Evolutionary conservation across 2,329 filamentous ascomycete species (phyloP).

Genomic region (Fusarium sp.): DNA sequence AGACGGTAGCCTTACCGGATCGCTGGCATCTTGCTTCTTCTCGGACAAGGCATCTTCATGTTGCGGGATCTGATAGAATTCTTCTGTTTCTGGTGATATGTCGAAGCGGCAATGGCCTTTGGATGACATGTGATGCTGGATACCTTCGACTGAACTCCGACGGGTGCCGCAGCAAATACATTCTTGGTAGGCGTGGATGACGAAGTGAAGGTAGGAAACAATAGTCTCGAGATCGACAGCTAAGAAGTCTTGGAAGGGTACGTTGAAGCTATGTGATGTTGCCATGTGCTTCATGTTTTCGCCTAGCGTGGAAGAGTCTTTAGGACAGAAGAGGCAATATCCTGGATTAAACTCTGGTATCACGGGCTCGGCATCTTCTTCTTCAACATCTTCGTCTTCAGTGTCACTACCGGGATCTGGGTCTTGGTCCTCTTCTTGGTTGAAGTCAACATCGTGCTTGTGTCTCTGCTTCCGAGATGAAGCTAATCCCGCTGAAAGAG

Average conservation of each 20-base stretch:
- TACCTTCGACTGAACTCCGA: conserved; percentile 55
- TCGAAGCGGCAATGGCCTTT: conserved; percentile 62
- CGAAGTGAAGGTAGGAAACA: conserved; percentile 59
- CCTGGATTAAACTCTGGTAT: background rate
- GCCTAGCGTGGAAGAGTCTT: conserved; percentile 4
- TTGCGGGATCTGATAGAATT: conserved; percentile 45
- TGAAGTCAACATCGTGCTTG: background rate
- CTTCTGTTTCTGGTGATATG: conserved; percentile 52
- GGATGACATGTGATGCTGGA: conserved; percentile 63
- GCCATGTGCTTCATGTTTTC: conserved; percentile 61
- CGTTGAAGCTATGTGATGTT: conserved; percentile 57
- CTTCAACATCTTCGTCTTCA: background rate
- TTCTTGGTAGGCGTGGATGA: conserved; percentile 62
- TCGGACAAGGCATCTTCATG: background rate
- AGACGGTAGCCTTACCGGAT: background rate
- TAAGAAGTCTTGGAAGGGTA: conserved; percentile 55
- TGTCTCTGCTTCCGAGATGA: background rate
- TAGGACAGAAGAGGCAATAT: background rate
- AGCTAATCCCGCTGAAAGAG: accelerated
- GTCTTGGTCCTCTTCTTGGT: background rate
- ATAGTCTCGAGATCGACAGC: conserved; percentile 59
- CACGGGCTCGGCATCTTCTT: background rate
- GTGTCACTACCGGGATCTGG: accelerated
- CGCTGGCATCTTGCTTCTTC: background rate
- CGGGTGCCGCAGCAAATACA: conserved; percentile 62